These are phyloP conservation scores for Pyrus communis DNA, from an alignment of 306 rosid species.

Conservation along the genomic window DNA sequence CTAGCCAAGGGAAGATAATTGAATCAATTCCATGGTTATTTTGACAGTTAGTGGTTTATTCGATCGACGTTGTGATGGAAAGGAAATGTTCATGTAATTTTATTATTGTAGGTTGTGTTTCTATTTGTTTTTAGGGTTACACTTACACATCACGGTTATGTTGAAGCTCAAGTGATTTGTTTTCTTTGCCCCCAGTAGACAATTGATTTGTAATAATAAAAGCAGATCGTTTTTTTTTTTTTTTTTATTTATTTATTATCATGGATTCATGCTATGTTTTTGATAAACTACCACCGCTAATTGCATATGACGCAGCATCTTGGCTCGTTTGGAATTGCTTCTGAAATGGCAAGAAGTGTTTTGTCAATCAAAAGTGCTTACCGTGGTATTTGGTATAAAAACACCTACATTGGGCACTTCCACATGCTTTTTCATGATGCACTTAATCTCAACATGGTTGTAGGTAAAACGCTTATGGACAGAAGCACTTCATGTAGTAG, in stretches of 20 bases:
- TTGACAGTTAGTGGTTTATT: constrained; percentile 20
- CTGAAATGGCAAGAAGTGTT: too few species aligned
- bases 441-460: background rate
- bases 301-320: too few species aligned
- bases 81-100: constrained; percentile 17
- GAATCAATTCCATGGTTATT: constrained; percentile 23
- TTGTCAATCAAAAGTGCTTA: too few species aligned
- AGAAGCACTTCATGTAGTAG: too few species aligned
- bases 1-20: constrained; percentile 18
- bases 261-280: background rate
- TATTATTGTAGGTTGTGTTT: constrained; percentile 10
- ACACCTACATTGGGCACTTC: background rate
- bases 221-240: background rate
- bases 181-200: background rate
- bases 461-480: too few species aligned
- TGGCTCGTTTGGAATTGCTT: too few species aligned
- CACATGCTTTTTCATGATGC: background rate
- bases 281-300: too few species aligned
- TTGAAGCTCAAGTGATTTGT: background rate
- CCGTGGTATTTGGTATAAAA: too few species aligned
- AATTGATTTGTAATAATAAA: background rate
- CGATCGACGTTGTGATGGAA: constrained; percentile 5
- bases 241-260: too few species aligned
- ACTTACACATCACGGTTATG: background rate
- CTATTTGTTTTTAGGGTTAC: background rate